Conservation (phyloP, 2,329 filamentous ascomycete species). For the Colletotrichum sp. region DNA sequence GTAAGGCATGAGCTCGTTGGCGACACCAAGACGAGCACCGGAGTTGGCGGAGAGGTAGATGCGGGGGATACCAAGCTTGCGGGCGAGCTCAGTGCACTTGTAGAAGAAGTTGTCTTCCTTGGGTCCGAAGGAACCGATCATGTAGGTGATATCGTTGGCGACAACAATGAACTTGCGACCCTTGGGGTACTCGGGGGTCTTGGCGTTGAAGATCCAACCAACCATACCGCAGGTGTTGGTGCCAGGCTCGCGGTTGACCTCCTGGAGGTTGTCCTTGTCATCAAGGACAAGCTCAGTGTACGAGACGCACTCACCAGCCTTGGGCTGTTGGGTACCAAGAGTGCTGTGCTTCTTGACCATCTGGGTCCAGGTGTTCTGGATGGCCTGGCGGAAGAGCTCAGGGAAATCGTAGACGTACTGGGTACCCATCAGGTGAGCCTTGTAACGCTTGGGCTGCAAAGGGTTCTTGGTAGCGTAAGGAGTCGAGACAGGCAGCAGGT, state of each 20-base stretch:
- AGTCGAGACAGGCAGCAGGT: constrained; percentile 86
- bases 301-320: constrained; percentile 88
- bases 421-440: constrained; percentile 98
- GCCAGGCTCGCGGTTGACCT: constrained; percentile 93
- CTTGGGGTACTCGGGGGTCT: constrained; percentile 92
- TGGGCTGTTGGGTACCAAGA: constrained; percentile 81
- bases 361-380: constrained; percentile 92
- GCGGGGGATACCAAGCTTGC: constrained; percentile 91
- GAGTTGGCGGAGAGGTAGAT: constrained; percentile 99
- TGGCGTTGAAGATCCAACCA: constrained; percentile 93
- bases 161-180: constrained; percentile 94
- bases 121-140: constrained; percentile 97
- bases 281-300: constrained; percentile 95
- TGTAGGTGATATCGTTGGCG: constrained; percentile 99
- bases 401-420: constrained; percentile 99
- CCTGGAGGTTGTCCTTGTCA: constrained; percentile 87
- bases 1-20: constrained; percentile 94
- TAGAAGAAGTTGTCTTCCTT: constrained; percentile 98
- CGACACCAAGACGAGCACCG: constrained; percentile 94
- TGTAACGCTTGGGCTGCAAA: constrained; percentile 98
- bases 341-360: constrained; percentile 75
- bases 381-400: constrained; percentile 96
- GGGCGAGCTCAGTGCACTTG: constrained; percentile 96
- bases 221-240: constrained; percentile 99
- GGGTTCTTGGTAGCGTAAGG: constrained; percentile 99